Evolutionary conservation across 179 eudicot genomes (phyloP).

Genomic region (Patellifolia procumbens): DNA sequence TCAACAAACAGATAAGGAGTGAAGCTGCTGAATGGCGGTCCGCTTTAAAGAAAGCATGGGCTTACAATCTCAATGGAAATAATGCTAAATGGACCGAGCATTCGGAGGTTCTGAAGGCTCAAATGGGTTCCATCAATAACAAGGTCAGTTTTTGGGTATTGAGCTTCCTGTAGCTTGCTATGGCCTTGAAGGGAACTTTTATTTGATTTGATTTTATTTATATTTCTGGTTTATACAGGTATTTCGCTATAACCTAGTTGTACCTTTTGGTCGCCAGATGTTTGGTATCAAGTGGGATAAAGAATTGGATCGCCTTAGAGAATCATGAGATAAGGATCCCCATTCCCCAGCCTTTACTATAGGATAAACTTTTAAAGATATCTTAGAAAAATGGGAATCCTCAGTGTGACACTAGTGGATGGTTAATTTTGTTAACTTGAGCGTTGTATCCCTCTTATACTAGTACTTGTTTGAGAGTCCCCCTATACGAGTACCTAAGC

Average conservation of each 20-base stretch:
- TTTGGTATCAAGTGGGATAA: slow-evolving; percentile 88
- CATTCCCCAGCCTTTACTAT: not conserved
- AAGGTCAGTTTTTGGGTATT: slow-evolving; percentile 44
- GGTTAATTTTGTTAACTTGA: no score
- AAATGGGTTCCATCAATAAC: slow-evolving; percentile 58
- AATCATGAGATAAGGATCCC: slow-evolving; percentile 20
- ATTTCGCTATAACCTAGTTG: slow-evolving; percentile 79
- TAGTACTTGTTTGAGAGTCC: no score
- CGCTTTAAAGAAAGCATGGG: slow-evolving; percentile 58
- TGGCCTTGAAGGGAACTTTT: no score
- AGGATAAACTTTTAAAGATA: not conserved
- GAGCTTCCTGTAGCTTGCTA: not conserved
- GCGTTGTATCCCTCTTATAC: no score
- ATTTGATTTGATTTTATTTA: not conserved
- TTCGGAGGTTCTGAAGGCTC: slow-evolving; percentile 55
- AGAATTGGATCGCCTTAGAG: slow-evolving; percentile 57
- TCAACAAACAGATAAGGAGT: slow-evolving; percentile 73
- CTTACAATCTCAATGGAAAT: slow-evolving; percentile 39
- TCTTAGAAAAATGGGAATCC: no score
- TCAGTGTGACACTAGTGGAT: no score
- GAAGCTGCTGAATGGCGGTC: slow-evolving; percentile 59
- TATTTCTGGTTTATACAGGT: slow-evolving; percentile 47
- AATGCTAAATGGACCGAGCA: slow-evolving; percentile 56
- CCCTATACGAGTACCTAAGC: no score
- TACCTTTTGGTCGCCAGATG: slow-evolving; percentile 94